These are phyloP conservation scores for Melocanna baccifera DNA, from an alignment of 176 grass and related monocot species.

Conservation along the genomic window DNA sequence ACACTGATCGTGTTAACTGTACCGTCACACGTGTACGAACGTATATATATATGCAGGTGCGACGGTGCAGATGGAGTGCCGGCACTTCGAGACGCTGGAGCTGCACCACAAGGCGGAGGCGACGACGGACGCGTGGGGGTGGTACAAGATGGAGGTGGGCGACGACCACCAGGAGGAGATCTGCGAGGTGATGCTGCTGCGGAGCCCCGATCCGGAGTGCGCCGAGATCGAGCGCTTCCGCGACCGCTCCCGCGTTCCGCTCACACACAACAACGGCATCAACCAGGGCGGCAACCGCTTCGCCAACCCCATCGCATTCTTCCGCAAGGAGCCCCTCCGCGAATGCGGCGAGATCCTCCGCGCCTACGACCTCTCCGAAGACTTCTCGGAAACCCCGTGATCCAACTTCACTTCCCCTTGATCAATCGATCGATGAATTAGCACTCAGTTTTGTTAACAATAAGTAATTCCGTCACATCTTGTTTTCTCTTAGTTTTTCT, in stretches of 20 bases:
- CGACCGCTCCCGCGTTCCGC: slow-evolving; percentile 29
- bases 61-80: slow-evolving; percentile 52
- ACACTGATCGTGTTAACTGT: no score
- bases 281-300: not conserved
- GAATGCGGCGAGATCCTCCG: slow-evolving; percentile 19
- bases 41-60: slow-evolving; percentile 12
- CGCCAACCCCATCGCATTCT: slow-evolving; percentile 40
- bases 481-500: not conserved
- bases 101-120: slow-evolving; percentile 28
- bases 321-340: not conserved
- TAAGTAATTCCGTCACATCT: no score
- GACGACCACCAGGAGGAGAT: slow-evolving; percentile 56
- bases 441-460: not conserved
- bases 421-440: not conserved
- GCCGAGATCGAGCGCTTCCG: slow-evolving; percentile 23
- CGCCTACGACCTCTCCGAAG: not conserved
- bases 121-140: slow-evolving; percentile 27
- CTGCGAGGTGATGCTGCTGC: slow-evolving; percentile 49
- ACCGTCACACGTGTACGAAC: no score
- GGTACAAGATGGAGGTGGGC: slow-evolving; percentile 32
- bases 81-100: slow-evolving; percentile 34
- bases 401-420: not conserved
- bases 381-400: not conserved
- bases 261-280: slow-evolving; percentile 47
- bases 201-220: slow-evolving; percentile 43